A percentile compares a stretch with the other conserved stretches of the same genome.
Conservation (phyloP, 1,284 basidiomycete species). For the Kalmanozyma brasiliensis region DNA sequence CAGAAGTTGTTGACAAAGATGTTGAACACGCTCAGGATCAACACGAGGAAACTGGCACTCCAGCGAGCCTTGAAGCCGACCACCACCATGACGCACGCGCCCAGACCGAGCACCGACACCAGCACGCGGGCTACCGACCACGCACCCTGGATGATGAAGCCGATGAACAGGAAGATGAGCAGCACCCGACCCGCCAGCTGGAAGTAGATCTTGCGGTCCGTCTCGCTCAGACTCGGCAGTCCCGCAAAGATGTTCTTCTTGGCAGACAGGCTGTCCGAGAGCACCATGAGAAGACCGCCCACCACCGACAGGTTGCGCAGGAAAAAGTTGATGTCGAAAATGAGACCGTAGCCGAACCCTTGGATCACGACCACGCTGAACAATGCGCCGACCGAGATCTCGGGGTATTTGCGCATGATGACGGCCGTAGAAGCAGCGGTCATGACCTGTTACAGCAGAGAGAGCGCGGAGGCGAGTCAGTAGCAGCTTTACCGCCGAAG, state of each 20-base stretch:
- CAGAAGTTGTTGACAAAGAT: slow-evolving; percentile 95
- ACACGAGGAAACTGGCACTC: slow-evolving; percentile 95
- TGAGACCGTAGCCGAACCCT: slow-evolving; percentile 90
- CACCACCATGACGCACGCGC: slow-evolving; percentile 95
- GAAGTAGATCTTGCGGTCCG: slow-evolving; percentile 92
- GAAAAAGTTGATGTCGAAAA: slow-evolving; percentile 99
- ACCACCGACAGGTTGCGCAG: slow-evolving; percentile 92
- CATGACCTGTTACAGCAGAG: slow-evolving; percentile 72
- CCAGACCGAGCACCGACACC: slow-evolving; percentile 76
- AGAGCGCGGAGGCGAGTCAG: background rate
- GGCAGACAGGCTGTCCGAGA: slow-evolving; percentile 87
- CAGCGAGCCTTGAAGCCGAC: slow-evolving; percentile 99
- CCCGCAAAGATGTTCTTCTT: slow-evolving; percentile 88
- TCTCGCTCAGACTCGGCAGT: slow-evolving; percentile 85
- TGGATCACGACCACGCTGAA: slow-evolving; percentile 92
- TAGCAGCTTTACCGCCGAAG: background rate
- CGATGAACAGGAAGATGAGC: slow-evolving; percentile 98
- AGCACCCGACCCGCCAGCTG: slow-evolving; percentile 93
- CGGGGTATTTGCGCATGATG: slow-evolving; percentile 86
- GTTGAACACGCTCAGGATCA: slow-evolving; percentile 92
- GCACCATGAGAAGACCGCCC: slow-evolving; percentile 95
- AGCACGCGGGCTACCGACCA: slow-evolving; percentile 87
- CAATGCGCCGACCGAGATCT: slow-evolving; percentile 88
- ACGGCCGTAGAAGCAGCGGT: slow-evolving; percentile 84
- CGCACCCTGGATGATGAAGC: slow-evolving; percentile 91